Percentiles rank a stretch among this genome's conserved stretches.
phyloP scores from a whole-genome alignment of 2,329 filamentous ascomycete genomes.

The Aspergillus sp. region DNA sequence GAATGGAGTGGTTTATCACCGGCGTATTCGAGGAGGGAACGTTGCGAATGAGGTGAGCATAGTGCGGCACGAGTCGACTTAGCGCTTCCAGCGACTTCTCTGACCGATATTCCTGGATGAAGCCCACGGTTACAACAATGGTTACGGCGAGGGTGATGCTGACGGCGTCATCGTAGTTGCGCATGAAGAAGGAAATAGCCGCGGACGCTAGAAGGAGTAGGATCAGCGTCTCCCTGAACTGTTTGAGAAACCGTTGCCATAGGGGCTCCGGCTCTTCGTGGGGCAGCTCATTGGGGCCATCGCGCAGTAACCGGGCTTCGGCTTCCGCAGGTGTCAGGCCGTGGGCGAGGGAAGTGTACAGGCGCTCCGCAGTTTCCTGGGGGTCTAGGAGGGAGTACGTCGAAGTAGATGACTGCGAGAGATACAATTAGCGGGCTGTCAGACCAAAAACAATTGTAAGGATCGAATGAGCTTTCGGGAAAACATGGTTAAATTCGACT shows the following conservation, averaged over 20 bases:
- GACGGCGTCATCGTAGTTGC: constrained; percentile 87
- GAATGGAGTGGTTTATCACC: constrained; percentile 13
- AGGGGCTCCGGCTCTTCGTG: constrained; percentile 88
- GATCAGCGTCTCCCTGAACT: constrained; percentile 94
- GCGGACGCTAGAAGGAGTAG: constrained; percentile 84
- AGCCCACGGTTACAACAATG: constrained; percentile 92
- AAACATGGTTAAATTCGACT: constrained; percentile 10
- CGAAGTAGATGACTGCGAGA: constrained; percentile 32
- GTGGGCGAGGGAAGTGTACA: constrained; percentile 73
- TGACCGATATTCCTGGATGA: constrained; percentile 93
- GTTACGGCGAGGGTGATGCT: constrained; percentile 94
- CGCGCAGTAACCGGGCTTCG: constrained; percentile 63
- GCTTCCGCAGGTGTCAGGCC: constrained; percentile 78
- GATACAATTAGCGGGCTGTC: background rate
- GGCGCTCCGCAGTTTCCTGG: constrained; percentile 63
- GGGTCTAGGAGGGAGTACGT: constrained; percentile 59
- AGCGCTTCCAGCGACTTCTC: constrained; percentile 95
- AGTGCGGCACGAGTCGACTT: constrained; percentile 87
- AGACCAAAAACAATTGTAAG: background rate
- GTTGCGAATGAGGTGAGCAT: constrained; percentile 82
- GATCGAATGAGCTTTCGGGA: constrained; percentile 2
- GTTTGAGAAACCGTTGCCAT: constrained; percentile 90
- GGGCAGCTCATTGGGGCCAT: constrained; percentile 89
- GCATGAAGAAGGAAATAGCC: constrained; percentile 76
- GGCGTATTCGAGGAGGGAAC: constrained; percentile 16